These are phyloP conservation scores for Byssochlamys sp. DNA, from an alignment of 2,329 filamentous ascomycete species.

Conservation along the genomic window DNA sequence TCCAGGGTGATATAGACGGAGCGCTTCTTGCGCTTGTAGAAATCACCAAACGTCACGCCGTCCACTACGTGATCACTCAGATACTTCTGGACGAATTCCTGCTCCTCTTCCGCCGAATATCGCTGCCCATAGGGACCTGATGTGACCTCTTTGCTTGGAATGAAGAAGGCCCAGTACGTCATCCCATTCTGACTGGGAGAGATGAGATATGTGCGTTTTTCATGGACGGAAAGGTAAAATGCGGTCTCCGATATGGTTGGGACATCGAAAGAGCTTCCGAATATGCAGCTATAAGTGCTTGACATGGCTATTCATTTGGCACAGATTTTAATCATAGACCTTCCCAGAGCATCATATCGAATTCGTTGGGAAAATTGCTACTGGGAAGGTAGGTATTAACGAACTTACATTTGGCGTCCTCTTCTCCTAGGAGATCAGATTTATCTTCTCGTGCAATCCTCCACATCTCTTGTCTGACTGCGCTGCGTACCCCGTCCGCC, in stretches of 20 bases:
- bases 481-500: slow-evolving; percentile 12
- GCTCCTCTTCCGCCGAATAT: neutral
- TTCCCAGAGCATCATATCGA: neutral
- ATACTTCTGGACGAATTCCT: neutral
- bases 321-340: neutral
- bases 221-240: neutral
- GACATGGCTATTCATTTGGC: neutral
- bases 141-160: neutral
- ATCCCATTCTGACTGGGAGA: neutral
- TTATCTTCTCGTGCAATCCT: neutral
- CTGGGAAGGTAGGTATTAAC: too few species aligned
- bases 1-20: neutral
- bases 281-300: neutral
- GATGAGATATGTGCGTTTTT: neutral
- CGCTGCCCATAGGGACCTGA: neutral
- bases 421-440: neutral
- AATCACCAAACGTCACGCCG: neutral
- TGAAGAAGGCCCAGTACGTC: neutral
- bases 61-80: neutral
- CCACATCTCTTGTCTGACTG: slow-evolving; percentile 6
- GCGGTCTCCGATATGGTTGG: neutral
- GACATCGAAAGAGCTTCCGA: neutral
- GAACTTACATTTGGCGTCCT: neutral
- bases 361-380: too few species aligned
- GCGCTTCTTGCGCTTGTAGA: neutral